Conservation (phyloP, 192 early-diverging fungal genomes). For the Backusella liffmaniae region DNA sequence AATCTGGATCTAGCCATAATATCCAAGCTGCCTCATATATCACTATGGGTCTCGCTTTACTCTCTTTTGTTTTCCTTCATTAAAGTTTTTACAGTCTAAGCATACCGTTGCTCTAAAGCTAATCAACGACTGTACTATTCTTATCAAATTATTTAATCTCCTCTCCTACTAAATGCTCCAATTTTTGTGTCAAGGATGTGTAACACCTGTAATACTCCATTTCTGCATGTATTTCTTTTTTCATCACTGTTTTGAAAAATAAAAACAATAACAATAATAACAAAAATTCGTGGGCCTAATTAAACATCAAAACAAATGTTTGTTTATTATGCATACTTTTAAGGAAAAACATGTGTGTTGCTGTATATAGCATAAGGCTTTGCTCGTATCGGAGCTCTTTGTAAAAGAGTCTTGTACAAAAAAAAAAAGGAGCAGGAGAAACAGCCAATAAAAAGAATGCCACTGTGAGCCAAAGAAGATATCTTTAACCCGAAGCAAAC, state of each 20-base stretch:
- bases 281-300: not conserved
- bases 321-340: not conserved
- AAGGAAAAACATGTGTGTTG: slow-evolving; percentile 1
- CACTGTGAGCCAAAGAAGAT: not conserved
- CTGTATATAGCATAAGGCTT: not conserved
- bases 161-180: not conserved
- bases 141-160: slow-evolving; percentile 3
- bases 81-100: not conserved
- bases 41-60: not conserved
- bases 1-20: not conserved
- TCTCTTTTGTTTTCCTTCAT: not conserved
- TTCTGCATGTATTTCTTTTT: not conserved
- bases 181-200: not conserved
- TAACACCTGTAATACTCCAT: not conserved
- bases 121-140: not conserved
- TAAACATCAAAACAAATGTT: not conserved
- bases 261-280: not conserved
- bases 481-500: not conserved
- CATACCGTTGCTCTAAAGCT: not conserved
- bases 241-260: not conserved
- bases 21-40: not conserved
- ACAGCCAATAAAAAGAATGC: not conserved
- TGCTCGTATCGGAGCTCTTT: not conserved
- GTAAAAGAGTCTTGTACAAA: not conserved
- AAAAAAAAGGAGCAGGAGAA: not conserved